Percentiles rank a stretch among this genome's conserved stretches.
Evolutionary conservation across 116 monocot genomes (phyloP).

Genomic region (Dioscorea cayenensis): DNA sequence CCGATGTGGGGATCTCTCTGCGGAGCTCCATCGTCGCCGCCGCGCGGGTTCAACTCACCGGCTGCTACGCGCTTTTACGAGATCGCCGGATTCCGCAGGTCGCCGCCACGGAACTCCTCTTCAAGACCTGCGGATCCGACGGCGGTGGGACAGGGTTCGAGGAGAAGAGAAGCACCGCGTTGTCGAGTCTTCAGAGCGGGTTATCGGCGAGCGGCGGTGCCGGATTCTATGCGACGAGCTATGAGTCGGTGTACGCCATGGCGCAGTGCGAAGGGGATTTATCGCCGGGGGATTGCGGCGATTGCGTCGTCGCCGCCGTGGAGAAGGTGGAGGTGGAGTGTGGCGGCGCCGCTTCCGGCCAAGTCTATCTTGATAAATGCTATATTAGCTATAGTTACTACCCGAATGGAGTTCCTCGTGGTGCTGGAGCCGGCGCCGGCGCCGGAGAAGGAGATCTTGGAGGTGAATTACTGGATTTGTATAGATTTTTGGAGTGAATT

Average conservation of each 20-base stretch:
- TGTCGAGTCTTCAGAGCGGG: constrained; percentile 51
- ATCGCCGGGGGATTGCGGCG: constrained; percentile 59
- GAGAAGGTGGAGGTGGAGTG: constrained; percentile 94
- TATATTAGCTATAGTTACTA: constrained; percentile 82
- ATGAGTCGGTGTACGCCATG: constrained; percentile 70
- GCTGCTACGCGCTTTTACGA: constrained; percentile 64
- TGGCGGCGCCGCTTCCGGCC: constrained; percentile 69
- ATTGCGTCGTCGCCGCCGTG: constrained; percentile 73
- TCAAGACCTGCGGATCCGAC: constrained; percentile 40
- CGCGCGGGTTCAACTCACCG: constrained; percentile 46
- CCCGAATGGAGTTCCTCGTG: constrained; percentile 45
- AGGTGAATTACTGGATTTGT: neutral
- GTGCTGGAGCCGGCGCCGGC: constrained; percentile 13
- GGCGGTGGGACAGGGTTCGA: constrained; percentile 26
- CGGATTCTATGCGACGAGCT: constrained; percentile 80
- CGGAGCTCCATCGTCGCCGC: constrained; percentile 16
- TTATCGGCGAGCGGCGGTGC: constrained; percentile 20
- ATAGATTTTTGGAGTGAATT: neutral
- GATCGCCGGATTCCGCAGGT: constrained; percentile 43
- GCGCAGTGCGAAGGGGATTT: constrained; percentile 96
- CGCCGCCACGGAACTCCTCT: constrained; percentile 47
- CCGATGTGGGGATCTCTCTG: constrained; percentile 40
- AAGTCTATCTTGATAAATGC: constrained; percentile 91
- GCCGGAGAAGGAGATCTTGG: neutral
- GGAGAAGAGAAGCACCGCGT: constrained; percentile 45